Base-by-base conservation (phyloP, 129 eudicot species). In the Flaveria brownii region DNA sequence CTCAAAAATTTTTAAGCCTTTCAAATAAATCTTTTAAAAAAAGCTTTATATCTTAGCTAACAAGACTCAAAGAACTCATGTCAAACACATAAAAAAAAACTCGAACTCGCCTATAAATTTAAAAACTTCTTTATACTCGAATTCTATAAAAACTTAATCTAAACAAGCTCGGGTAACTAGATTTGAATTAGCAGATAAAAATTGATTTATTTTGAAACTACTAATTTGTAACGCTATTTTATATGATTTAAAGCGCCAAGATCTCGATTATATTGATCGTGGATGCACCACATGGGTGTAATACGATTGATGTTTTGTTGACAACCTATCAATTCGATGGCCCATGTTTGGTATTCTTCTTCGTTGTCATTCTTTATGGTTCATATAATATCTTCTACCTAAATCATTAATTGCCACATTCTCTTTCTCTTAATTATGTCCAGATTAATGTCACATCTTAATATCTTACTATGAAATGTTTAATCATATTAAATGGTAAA, bases 291-390 rank as follows among this genome's bases (percentile, higher is more conserved):
- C 83, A 73, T 73, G 83, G 75, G 75, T 66, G 68, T 73, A 73
- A 74, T 73, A 60, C 52, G 66, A 54, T 47, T 54, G 83, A 73
- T 73, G 75, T 80, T 67, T 73, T 51, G 68, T 80, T 80, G 80
- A 80, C 84, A 80, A 80, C 84, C 84, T 55, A 74, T 80, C 11
- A 70, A 80, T 56, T 68, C 26, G 11, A 56, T 66, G 75, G 76
- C 75, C 80, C 71, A 56, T 73, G 83, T 80, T 80, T 60, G 22
- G 62, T 57, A 45, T 70, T 78, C 43, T 30, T 30, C 30, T 59
- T 78, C 11, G 71, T 67, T 73, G 80, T 74, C 84, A 66, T 80
- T 80, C 80, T 67, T 47, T 71, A 51, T 79, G 61, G 71, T 79
- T 71, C 82, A 80, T 54, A 45, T 70, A 61, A 74, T 66, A 80